Base-by-base conservation (phyloP, 2,329 filamentous ascomycete species). In the Penicillium glabrum region DNA sequence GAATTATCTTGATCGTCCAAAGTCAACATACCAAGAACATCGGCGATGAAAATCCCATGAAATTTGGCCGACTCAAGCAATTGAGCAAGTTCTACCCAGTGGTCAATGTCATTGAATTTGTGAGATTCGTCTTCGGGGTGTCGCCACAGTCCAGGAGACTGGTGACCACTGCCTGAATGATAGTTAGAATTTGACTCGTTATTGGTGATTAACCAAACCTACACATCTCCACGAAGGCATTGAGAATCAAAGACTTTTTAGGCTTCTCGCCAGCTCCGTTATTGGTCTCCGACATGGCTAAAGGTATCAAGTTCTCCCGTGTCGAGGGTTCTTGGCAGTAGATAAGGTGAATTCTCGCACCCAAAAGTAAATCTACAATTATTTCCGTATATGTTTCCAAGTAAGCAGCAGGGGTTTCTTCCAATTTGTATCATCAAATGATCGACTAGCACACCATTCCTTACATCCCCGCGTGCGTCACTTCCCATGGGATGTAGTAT, bases 31-130 rank as follows among this genome's bases (percentile, higher is more conserved):
- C 79, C 81, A 1, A 89, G 77, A 0, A 88, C 85, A 66, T 89
- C 86, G 0, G 86, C 86, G 51, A 89, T 86, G 70, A 88, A 88
- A 35, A 88, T 85, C 11, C 83, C 85, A 53, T 88, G 84, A 61
- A 88, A 87, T 52, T 86, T 85, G 29, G 82, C 85, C 0, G 79
- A 75, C 61, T 88, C 86, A 1, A 87, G 79, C 0, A 84, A 72
- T 58, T 86, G 78, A 0, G 85, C 86, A 0, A 89, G 72, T 50
- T 83, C 77, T 0, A 82, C 79, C 86, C 86, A 89, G 58, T 87
- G 83, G 6, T 83, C 74, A 33, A 86, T 74, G 26, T 82, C 77
- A 59, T 85, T 85, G 70, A 89, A 89, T 19, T 82, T 73, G 61
- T 80, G 79, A 1, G 86, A 88, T 61, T 83, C 75, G 61, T 90